These are phyloP conservation scores for Eucalyptus decipiens DNA, from an alignment of 345 rosid species.

Conservation along the genomic window DNA sequence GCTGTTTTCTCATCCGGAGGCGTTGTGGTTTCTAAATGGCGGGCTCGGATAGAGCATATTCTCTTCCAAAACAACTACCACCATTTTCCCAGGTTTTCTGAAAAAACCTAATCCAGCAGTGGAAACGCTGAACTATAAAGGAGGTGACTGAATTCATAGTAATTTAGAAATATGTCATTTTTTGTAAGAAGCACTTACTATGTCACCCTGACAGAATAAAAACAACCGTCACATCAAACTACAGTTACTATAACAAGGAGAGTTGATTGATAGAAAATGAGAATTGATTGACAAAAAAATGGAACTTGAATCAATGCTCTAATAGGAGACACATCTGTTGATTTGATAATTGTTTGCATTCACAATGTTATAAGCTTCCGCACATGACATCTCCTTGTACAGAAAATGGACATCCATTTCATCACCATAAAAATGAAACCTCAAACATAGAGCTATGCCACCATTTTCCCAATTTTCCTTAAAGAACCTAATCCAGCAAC, in stretches of 20 bases:
- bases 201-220: conserved; percentile 52
- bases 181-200: conserved; percentile 68
- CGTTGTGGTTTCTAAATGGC: conserved; percentile 74
- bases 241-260: neutral
- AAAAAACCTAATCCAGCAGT: conserved; percentile 19
- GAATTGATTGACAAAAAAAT: neutral
- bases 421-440: no score
- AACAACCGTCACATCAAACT: neutral
- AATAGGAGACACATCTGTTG: no score
- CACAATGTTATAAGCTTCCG: conserved; percentile 89
- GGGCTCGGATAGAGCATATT: conserved; percentile 28
- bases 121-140: conserved; percentile 72
- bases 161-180: conserved; percentile 68
- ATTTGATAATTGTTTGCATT: conserved; percentile 68
- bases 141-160: conserved; percentile 63
- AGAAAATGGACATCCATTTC: conserved; percentile 56
- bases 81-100: conserved; percentile 41
- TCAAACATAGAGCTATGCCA: no score
- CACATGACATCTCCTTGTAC: conserved; percentile 93
- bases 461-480: conserved; percentile 16
- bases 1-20: conserved; percentile 95
- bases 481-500: conserved; percentile 19
- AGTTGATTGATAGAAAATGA: no score
- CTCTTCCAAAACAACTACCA: conserved; percentile 31
- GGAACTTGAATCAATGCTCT: conserved; percentile 76